Evolutionary conservation across 306 rosid genomes (phyloP), one percentile per base, ranked within the genome.

Genomic region (Oemleria cerasiformis): DNA sequence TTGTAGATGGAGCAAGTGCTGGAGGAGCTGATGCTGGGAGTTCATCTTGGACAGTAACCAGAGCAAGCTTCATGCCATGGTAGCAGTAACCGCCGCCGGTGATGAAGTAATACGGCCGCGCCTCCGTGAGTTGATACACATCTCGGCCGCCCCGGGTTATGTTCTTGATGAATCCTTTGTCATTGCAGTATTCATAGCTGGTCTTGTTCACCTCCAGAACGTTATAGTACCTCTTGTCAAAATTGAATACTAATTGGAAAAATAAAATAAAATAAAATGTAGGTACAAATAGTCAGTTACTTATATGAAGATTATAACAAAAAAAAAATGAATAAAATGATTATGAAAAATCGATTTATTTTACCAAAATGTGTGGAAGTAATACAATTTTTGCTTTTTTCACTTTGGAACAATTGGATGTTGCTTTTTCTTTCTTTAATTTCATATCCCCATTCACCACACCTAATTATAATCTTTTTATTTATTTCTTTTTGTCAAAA

Each of bases 181-280:
- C 92, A 4, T 77, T 82, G 84, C 98, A 92, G 0, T 38, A 47
- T 65, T 87, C 94, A 7, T 77, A 92, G 53, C 80, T 79, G 4
- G 88, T 90, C 76, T 83, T 12, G 77, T 85, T 90, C 91, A 90
- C 98, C 67, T 90, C 98, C 72, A 92, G 75, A 4, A 86, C 94
- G 38, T 70, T 85, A 84, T 50, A 90, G 78, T 80, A 85, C 30
- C 79, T 70, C 54, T 90, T 85, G 87, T 92, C 92, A 56, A 86
- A 92, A 45, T 0, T 13, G 50, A 92, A 92, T 1, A 79, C 98
- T 90, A 7, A 30, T 30, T 30, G 36, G 36, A 10, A 6, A 15
- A 43, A 38, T 65, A 42, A 47, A 47, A 16, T 36, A 17, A 41
- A 16, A 40, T 14, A 14, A 38, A 9, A 70, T 17, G 51, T 50